A percentile compares a stretch with the other conserved stretches of the same genome.
Evolutionary conservation across 1,284 basidiomycete species (phyloP).

Genomic region (Rhodotorula sp.): DNA sequence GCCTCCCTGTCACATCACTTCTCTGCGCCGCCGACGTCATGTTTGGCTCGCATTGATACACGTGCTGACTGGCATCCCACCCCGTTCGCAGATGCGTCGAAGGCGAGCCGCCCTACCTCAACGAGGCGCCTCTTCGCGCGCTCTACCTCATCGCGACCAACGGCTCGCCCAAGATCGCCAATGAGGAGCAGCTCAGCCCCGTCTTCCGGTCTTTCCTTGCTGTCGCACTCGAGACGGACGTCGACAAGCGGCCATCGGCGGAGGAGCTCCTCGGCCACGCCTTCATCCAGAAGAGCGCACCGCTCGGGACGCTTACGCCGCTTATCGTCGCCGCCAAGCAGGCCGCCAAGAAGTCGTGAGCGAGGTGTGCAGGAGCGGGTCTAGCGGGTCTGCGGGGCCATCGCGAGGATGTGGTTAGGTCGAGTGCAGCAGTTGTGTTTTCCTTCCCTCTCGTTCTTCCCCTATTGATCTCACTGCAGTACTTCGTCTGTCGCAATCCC

Average conservation of each 20-base stretch:
- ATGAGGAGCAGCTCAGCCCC: constrained; percentile 82
- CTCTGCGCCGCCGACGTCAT: not conserved
- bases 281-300: constrained; percentile 55
- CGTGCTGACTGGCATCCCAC: constrained; percentile 54
- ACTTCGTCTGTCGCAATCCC: too few relatives aligned
- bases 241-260: constrained; percentile 87
- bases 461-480: too few relatives aligned
- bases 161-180: constrained; percentile 94
- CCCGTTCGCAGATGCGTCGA: constrained; percentile 74
- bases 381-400: too few relatives aligned
- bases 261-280: constrained; percentile 67
- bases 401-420: too few relatives aligned
- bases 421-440: too few relatives aligned
- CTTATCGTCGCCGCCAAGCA: constrained; percentile 81
- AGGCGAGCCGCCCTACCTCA: constrained; percentile 95
- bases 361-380: too few relatives aligned
- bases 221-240: constrained; percentile 89
- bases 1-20: too few relatives aligned
- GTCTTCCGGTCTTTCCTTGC: constrained; percentile 91
- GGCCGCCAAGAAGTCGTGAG: not conserved
- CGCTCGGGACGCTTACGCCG: constrained; percentile 79
- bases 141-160: constrained; percentile 97
- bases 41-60: too few relatives aligned
- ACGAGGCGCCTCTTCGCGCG: constrained; percentile 58
- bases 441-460: too few relatives aligned